Percentiles rank a stretch among this genome's conserved stretches.
Evolutionary conservation across 2,329 filamentous ascomycete genomes (phyloP).

Genomic region (Pseudocercospora cruenta): DNA sequence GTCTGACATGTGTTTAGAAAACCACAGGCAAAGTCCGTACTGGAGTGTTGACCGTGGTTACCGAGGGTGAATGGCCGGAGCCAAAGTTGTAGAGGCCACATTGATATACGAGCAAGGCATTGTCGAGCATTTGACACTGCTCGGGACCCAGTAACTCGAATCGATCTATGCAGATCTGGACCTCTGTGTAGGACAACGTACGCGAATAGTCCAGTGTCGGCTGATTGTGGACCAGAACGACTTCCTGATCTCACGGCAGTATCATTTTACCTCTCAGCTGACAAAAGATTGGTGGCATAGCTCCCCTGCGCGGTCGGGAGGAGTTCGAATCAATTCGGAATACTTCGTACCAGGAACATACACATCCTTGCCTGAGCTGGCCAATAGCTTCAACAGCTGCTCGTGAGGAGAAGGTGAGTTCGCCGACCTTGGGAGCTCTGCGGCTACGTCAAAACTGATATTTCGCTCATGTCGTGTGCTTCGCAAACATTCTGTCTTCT

Average conservation of each 20-base stretch:
- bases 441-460: background rate
- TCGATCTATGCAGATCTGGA: background rate
- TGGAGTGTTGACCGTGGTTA: slow-evolving; percentile 36
- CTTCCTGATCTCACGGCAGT: background rate
- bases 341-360: background rate
- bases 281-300: background rate
- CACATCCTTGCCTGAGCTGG: background rate
- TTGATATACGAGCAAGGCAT: too few relatives aligned
- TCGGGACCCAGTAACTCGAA: background rate
- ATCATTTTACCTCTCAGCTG: background rate
- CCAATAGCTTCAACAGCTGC: background rate
- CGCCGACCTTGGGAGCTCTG: background rate
- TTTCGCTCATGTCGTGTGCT: slow-evolving; percentile 2
- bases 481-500: background rate
- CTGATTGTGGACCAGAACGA: too few relatives aligned
- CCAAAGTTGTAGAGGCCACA: slow-evolving; percentile 19
- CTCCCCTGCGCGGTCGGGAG: slow-evolving; percentile 4
- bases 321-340: slow-evolving; percentile 6
- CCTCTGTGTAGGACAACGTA: background rate
- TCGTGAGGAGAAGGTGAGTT: slow-evolving; percentile 3
- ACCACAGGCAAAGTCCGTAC: slow-evolving; percentile 32
- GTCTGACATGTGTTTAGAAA: slow-evolving; percentile 23
- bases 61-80: slow-evolving; percentile 36
- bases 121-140: background rate
- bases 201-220: background rate